Base-by-base conservation (phyloP, 1,284 basidiomycete genomes). In the Microbotryomycetes sp. region DNA sequence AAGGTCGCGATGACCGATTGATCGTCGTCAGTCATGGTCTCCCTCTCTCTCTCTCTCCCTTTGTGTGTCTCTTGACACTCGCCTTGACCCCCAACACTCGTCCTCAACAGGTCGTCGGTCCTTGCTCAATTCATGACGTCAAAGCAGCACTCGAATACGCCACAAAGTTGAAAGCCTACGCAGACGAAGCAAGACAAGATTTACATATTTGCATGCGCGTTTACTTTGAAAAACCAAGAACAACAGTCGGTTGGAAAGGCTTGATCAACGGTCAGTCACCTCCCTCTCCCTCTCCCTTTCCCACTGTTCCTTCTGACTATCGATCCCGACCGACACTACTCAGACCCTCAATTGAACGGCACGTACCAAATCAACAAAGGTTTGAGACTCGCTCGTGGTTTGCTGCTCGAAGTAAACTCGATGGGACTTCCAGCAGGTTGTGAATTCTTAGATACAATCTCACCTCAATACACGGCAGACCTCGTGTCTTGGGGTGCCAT, bases 241-340 rank as follows among this genome's bases (percentile, higher is more conserved):
- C 94, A 14, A 97, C 94, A 0, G 87, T 97, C 57, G 93, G 93
- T 22, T 97, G 94, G 94, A 97, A 97, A 77, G 94, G 94, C 55
- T 84, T 98, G 67, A 97, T 98, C 79, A 98, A 97, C 75, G 88
- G 77, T 73, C 23, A 54, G 67, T 54, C 6, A 3, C 36, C 9
- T 5, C 23, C 54, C 32, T 26, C 19, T 54, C 3, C 50, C 23
- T 22, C 19, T 30, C 42, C 7, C n/a, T n/a, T 29, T 54, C 15
- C 36, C n/a, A 31, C 32, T 26, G 49, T 29, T 26, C 45, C 36
- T 46, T 22, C 7, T 15, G n/a, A 22, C 16, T 23, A 25, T 1
- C 29, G 19, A n/a, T n/a, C n/a, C n/a, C n/a, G n/a, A n/a, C n/a
- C n/a, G n/a, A n/a, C n/a, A n/a, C n/a, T n/a, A n/a, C 12, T 19